Evolutionary conservation across 1,139 yeast species (phyloP), one percentile per base, ranked within the genome.

Genomic region (Pneumocystis oryctolagi): DNA sequence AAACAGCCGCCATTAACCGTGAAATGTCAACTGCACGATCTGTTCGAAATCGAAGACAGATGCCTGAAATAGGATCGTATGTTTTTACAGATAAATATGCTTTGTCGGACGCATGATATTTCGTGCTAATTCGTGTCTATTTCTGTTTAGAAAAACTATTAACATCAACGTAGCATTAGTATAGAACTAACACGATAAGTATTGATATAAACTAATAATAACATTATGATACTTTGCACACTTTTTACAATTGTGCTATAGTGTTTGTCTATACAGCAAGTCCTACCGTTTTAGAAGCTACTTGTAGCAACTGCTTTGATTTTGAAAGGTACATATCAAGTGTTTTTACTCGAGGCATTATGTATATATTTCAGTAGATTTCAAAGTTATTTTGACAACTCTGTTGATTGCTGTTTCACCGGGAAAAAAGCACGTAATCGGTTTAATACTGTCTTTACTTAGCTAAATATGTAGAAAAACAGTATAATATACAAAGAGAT

Each of bases 1-100:
- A 35, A n/a, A 14, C 30, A 20, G 34, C 59, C 8, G 28, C 16
- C 31, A 57, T 20, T 18, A 59, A 16, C 1, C 61, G 61, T 18
- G 47, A 12, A 59, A 59, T 32, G 12, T 59, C 61, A 20, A 30
- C 61, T 53, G 47, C 37, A n/a, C 40, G 42, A 4, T 59, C 62
- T 25, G 61, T 59, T 20, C 31, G 25, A 59, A 39, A 59, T 18
- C 56, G 61, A 35, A 59, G 9, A 40, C 61, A 59, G 12, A 37
- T 40, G 5, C 61, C 61, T 6, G 61, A 37, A 9, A 34, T 28
- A 5, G 61, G 61, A 12, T 59, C 61, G 55, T 37, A 59, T 40
- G 58, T 59, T 59, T 55, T 59, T 12, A 59, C 3, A 16, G 31
- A 18, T 18, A 59, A 39, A 12, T 25, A 12, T 14, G 25, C 59